Percentiles rank a stretch among this genome's conserved stretches.
Conservation (phyloP, 495 filamentous ascomycete species). For the Penicillium bialowiezense region DNA sequence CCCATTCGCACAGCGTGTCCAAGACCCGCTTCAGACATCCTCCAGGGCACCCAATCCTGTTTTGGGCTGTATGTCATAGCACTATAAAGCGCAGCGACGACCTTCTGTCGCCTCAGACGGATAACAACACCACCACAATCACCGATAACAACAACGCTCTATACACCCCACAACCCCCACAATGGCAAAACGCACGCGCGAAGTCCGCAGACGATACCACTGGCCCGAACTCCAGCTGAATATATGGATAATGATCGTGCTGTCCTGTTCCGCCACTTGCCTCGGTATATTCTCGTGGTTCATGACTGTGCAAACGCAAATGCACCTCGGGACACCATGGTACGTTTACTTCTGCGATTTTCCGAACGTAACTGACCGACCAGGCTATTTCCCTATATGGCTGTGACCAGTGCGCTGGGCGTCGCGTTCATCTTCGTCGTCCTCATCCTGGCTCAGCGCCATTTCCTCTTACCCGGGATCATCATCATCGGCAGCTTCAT, state of each 20-base stretch:
- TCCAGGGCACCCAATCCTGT: background rate
- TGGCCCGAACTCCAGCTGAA: conserved; percentile 95
- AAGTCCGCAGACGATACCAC: conserved; percentile 66
- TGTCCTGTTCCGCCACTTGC: conserved; percentile 71
- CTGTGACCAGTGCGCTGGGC: conserved; percentile 64
- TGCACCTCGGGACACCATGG: conserved; percentile 78
- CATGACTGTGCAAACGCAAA: conserved; percentile 69
- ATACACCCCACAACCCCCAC: too few relatives aligned
- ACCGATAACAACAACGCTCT: too few relatives aligned
- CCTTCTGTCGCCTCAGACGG: too few relatives aligned
- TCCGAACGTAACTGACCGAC: too few relatives aligned
- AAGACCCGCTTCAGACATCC: background rate
- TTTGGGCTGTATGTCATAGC: conserved; percentile 3
- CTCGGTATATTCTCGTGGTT: conserved; percentile 88
- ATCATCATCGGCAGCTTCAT: conserved; percentile 91
- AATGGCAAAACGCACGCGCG: conserved; percentile 24
- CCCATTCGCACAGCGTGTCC: background rate
- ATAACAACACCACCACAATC: background rate
- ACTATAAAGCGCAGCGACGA: background rate
- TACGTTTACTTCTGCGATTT: conserved; percentile 45
- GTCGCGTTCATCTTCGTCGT: conserved; percentile 73
- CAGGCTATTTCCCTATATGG: conserved; percentile 95
- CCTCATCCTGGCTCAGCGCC: conserved; percentile 69
- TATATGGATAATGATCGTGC: conserved; percentile 86
- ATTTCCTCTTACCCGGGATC: conserved; percentile 81